Base-by-base conservation (phyloP, 495 filamentous ascomycete genomes). In the Penicillium cinerascens region DNA sequence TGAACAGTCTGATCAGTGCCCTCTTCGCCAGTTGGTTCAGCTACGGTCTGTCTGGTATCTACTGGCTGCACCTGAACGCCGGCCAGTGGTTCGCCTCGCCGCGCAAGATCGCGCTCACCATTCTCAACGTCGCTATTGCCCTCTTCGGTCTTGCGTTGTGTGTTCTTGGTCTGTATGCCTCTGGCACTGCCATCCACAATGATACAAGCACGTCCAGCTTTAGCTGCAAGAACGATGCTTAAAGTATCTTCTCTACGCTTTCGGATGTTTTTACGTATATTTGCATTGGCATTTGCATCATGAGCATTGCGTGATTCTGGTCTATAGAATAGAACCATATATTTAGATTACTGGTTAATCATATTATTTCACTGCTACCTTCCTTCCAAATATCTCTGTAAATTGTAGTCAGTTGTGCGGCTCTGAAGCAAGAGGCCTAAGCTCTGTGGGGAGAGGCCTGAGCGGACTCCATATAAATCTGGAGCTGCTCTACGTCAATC, bases 1-100 rank as follows among this genome's bases (percentile, higher is more conserved):
- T 89, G 53, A 67, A 88, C 45, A 67, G 67, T 23, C 47, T 80
- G 50, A 76, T 78, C 49, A 66, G 64, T 56, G 63, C 70, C 3
- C 60, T 73, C 9, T 73, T 73, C 51, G 70, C 68, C 23, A 60
- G 47, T 43, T 73, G 69, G 73, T 76, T 77, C 59, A 75, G 66
- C 20, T 71, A 72, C 44, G 73, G 75, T 26, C 58, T 74, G 9
- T 65, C 63, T 43, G 71, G 73, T 37, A 57, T 75, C 20, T 77
- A 71, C 58, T 74, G 75, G 74, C 50, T 77, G 15, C 65, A 66
- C 52, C 27, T 77, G 47, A 77, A 77, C 49, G 35, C 54, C 9
- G 69, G 67, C 11, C 42, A 60, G 42, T 69, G 64, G 61, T 65
- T 67, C 18, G 50, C 67, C 13, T 59, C 56, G 4, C 66, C 66